Base-by-base conservation (phyloP, 805 yeast genomes). In the Priceomyces haplophilus region DNA sequence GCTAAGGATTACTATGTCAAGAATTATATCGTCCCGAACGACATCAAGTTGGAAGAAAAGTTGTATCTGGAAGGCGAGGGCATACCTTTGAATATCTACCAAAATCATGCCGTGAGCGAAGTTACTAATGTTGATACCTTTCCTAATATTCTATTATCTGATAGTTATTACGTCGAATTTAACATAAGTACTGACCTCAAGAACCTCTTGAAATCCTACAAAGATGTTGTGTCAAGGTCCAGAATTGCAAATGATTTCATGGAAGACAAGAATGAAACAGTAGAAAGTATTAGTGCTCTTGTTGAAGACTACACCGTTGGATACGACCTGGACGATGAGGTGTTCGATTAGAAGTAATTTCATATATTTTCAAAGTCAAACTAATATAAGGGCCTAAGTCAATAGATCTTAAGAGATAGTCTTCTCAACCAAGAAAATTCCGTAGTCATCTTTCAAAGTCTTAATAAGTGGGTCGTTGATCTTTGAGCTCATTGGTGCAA, bases 401-500 rank as follows among this genome's bases (percentile, higher is more conserved):
- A n/a, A n/a, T n/a, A n/a, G n/a, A n/a, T n/a, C 24, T 38, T 51
- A 53, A 40, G 46, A 67, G 45, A 83, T 62, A 51, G 95, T 83
- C 79, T 90, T 91, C 74, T 93, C 99, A 50, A 80, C 80, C 68
- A 91, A 76, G 78, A 69, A 88, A 55, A 93, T 90, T 48, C 85
- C 87, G 67, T 88, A 87, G 49, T 87, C 84, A 40, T 88, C 95
- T 79, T 89, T 89, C 72, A 93, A 80, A 56, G 84, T 82, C 71
- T 88, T 83, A 82, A 91, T 85, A 67, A 93, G 77, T 52, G 98
- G 95, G 54, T 87, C 83, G 66, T 88, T 88, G 63, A 89, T 80
- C 63, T 88, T 93, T 50, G 95, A 85, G 48, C 88, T 73, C 78
- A 88, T 85, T 62, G 99, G 99, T 42, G 97, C 98, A 55, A 82